Conservation (phyloP, 805 yeast genomes). For the Saitoella complicata region DNA sequence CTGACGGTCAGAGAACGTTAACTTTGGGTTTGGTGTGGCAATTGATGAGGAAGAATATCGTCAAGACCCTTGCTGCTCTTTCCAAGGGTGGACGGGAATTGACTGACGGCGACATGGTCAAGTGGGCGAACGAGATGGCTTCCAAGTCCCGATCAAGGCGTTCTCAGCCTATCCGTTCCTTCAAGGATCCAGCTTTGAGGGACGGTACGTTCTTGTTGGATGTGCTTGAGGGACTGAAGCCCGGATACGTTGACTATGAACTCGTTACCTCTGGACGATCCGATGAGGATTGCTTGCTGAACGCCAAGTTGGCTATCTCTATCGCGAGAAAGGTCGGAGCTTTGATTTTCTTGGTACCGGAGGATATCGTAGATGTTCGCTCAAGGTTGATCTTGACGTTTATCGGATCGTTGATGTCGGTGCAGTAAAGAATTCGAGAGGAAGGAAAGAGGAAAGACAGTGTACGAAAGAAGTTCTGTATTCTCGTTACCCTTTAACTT, state of each 20-base stretch:
- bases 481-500: no score
- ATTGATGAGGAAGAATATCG: conserved; percentile 91
- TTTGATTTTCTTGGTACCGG: conserved; percentile 98
- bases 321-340: conserved; percentile 98
- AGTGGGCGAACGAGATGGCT: conserved; percentile 85
- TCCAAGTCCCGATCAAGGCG: conserved; percentile 20
- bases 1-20: conserved; percentile 78
- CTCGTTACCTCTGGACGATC: conserved; percentile 65
- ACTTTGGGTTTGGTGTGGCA: conserved; percentile 96
- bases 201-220: conserved; percentile 74
- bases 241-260: conserved; percentile 94
- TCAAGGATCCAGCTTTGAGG: conserved; percentile 64
- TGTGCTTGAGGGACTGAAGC: conserved; percentile 81
- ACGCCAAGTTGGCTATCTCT: conserved; percentile 92
- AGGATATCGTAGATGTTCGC: conserved; percentile 92
- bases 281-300: conserved; percentile 79
- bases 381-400: conserved; percentile 84
- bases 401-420: conserved; percentile 86
- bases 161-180: conserved; percentile 46
- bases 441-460: no score
- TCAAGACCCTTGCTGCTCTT: conserved; percentile 59
- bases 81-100: conserved; percentile 59
- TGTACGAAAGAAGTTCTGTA: no score
- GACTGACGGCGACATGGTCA: conserved; percentile 70
- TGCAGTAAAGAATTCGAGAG: conserved; percentile 14